Conservation (phyloP, 441 rosid species). For the Breynia disticha region DNA sequence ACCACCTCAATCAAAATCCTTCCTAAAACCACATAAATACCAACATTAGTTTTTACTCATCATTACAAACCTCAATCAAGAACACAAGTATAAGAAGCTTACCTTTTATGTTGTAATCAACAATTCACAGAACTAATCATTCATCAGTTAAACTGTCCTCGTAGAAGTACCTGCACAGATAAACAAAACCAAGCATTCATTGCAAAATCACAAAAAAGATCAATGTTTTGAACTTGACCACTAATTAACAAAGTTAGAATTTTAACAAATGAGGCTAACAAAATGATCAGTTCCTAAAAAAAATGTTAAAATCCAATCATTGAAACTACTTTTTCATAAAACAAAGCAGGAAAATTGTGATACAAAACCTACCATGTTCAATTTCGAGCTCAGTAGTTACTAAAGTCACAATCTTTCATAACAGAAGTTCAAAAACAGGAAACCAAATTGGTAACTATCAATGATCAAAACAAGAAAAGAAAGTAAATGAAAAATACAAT, state of each 20-base stretch:
- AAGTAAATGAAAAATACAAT: too few species aligned
- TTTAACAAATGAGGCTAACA: neutral
- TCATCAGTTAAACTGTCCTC: slow-evolving; percentile 7
- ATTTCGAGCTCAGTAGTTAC: neutral
- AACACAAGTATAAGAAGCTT: slow-evolving; percentile 10
- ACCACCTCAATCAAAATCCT: slow-evolving; percentile 9
- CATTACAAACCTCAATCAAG: slow-evolving; percentile 4
- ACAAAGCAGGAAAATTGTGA: neutral
- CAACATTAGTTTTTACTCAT: slow-evolving; percentile 6
- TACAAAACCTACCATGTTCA: neutral
- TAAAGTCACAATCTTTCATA: neutral
- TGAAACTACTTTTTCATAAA: neutral
- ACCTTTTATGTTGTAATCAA: slow-evolving; percentile 14
- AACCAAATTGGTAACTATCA: neutral
- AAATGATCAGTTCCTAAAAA: slow-evolving; percentile 14
- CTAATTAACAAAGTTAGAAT: neutral
- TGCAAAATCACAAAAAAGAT: neutral
- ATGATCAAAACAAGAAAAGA: too few species aligned
- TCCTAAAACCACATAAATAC: slow-evolving; percentile 6
- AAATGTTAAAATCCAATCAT: slow-evolving; percentile 8
- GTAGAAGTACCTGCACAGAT: slow-evolving; percentile 15
- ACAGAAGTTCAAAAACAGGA: neutral
- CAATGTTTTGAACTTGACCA: neutral
- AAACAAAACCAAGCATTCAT: slow-evolving; percentile 12
- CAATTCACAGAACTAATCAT: slow-evolving; percentile 4